Evolutionary conservation across 805 yeast species (phyloP), one percentile per base, ranked within the genome.

Genomic region (Metschnikowia similis): DNA sequence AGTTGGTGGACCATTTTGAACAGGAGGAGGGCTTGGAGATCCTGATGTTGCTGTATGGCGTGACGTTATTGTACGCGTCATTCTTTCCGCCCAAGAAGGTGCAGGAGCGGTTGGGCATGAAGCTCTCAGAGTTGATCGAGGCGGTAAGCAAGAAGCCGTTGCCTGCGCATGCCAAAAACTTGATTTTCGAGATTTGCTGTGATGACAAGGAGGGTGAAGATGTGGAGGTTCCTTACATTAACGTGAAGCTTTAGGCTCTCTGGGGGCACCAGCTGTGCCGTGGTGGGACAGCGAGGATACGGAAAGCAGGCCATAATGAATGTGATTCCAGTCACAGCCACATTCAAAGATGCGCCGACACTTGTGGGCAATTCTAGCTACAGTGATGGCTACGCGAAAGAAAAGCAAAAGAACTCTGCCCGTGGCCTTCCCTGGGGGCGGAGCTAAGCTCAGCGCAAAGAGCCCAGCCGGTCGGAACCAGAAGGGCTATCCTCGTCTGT

Each of bases 151-250:
- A 89, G 75, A 87, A 87, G 65, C 89, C 87, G 16, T 71, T 94
- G 41, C 86, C 90, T 11, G 65, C 75, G 3, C 89, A 87, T 64
- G 84, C 82, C 50, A 83, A 83, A 67, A 84, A 89, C 14, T 74
- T 94, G 71, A 84, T 92, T 51, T 79, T 94, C 50, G 99, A 92
- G 70, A 79, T 94, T 41, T 89, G 96, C 66, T 87, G 92, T 53
- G 98, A 94, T 62, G 99, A 94, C 66, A 75, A 81, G 62, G 79
- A 84, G 41, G 99, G 92, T 34, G 98, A 94, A 65, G 99, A 94
- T 66, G 97, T 90, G 17, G 98, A 91, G 60, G 89, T 90, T 55
- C 99, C 99, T 31, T 90, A 82, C 65, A 80, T 91, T 53, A 82
- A 87, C 49, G 80, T 91, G 17, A 69, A 65, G 58, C 51, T 71